phyloP scores from a whole-genome alignment of 2,329 filamentous ascomycete genomes.

The Monosporascus sp. region DNA sequence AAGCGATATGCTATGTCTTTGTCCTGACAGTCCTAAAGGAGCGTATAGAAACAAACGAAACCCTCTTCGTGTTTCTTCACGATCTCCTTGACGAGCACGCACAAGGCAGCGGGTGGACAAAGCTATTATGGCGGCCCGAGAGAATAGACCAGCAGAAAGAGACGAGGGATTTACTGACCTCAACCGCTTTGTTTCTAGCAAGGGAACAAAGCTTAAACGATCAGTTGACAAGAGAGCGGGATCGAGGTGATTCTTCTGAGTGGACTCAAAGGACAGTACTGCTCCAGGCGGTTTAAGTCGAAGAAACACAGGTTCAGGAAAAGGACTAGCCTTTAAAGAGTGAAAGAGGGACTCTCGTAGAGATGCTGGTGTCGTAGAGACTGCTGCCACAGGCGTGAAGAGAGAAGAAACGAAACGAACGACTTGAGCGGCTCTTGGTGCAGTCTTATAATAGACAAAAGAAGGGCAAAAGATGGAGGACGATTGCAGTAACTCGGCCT shows the following conservation, averaged over 20 bases:
- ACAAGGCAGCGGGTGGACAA: constrained; percentile 7
- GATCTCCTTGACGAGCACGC: background rate
- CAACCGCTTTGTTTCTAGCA: constrained; percentile 17
- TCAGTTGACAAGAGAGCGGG: constrained; percentile 17
- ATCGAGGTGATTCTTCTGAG: constrained; percentile 19
- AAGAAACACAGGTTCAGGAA: constrained; percentile 21
- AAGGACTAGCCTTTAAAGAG: constrained; percentile 33
- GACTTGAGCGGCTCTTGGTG: constrained; percentile 24
- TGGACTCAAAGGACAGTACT: constrained; percentile 32
- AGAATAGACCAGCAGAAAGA: background rate
- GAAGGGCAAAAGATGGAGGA: constrained; percentile 18
- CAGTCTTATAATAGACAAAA: constrained; percentile 22
- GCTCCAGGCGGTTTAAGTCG: constrained; percentile 35
- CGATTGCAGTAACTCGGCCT: constrained; percentile 6
- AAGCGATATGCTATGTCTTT: background rate
- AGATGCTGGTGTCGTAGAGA: constrained; percentile 20
- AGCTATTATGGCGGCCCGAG: constrained; percentile 7
- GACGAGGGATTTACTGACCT: constrained; percentile 16
- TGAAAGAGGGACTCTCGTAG: constrained; percentile 29
- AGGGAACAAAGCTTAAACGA: constrained; percentile 17
- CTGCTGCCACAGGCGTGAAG: constrained; percentile 25
- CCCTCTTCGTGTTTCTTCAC: constrained; percentile 1
- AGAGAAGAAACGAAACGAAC: constrained; percentile 32
- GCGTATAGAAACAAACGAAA: background rate
- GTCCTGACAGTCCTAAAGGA: background rate